Base-by-base conservation (phyloP, 2,329 filamentous ascomycete species). In the Reticulascus tulasneorum region DNA sequence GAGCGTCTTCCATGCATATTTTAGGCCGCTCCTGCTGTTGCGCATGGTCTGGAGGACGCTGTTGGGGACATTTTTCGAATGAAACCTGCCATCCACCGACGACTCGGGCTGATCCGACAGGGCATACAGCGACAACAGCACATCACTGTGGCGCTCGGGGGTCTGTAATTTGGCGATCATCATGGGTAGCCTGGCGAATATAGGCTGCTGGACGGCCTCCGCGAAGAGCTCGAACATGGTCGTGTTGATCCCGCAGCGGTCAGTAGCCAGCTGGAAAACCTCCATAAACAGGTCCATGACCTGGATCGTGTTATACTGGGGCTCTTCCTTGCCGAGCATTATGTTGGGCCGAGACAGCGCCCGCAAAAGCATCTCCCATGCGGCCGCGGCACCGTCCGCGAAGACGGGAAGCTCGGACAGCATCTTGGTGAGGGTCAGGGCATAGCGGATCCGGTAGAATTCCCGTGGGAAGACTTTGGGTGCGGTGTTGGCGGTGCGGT, bases 81-180 rank as follows among this genome's bases (percentile, higher is more conserved):
- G 29, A 9, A n/a, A n/a, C n/a, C n/a, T n/a, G n/a, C n/a, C n/a
- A n/a, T n/a, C n/a, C n/a, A n/a, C n/a, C n/a, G n/a, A n/a, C 13
- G 26, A 29, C 35, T 30, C 13, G 35, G 23, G 23, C 23, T 24
- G 23, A 24, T 24, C 23, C n/a, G 23, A n/a, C 9, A 24, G 9
- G 9, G 23, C 23, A 16, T 40, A 44, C 9, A 45, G 23, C 6
- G 29, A 40, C 25, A 43, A 11, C 6, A 45, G 19, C 12, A 16
- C 23, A 12, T n/a, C n/a, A n/a, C n/a, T n/a, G n/a, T 22, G 4
- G 15, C 31, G 25, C 9, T 28, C 33, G 15, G 19, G n/a, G 6
- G 16, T 23, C 9, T 22, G 11, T 4, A 23, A 19, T 3, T 65
- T 58, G 7, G 69, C 57, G 3, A 73, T 54, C 7, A 43, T 22